Conservation (phyloP, 345 rosid genomes). For the Cardiospermum halicacabum region DNA sequence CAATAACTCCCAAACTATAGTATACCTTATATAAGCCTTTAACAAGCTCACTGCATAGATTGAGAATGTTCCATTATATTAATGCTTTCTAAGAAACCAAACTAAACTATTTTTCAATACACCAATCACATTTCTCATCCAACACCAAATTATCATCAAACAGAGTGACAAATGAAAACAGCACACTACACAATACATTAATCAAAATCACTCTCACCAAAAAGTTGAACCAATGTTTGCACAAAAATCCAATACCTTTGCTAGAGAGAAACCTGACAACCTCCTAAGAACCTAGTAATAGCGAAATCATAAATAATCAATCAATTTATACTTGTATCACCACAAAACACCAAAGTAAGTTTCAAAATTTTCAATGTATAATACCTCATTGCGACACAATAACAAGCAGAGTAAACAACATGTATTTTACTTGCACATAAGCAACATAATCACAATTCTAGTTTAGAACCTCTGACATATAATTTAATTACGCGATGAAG, state of each 20-base stretch:
- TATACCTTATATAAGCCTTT: slow-evolving; percentile 77
- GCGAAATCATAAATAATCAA: neutral
- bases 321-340: neutral
- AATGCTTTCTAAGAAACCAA: slow-evolving; percentile 56
- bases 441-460: slow-evolving; percentile 29
- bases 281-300: slow-evolving; percentile 58
- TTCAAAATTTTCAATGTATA: neutral
- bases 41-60: slow-evolving; percentile 94
- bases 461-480: slow-evolving; percentile 53
- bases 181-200: neutral
- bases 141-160: slow-evolving; percentile 10
- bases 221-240: slow-evolving; percentile 96
- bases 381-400: slow-evolving; percentile 78
- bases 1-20: neutral
- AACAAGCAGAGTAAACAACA: slow-evolving; percentile 82
- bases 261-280: slow-evolving; percentile 64
- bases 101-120: slow-evolving; percentile 89
- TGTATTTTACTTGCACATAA: slow-evolving; percentile 95
- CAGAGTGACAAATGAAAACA: neutral
- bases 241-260: slow-evolving; percentile 80
- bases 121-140: slow-evolving; percentile 34
- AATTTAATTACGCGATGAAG: slow-evolving; percentile 88
- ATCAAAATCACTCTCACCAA: slow-evolving; percentile 46
- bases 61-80: slow-evolving; percentile 92
- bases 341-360: neutral